phyloP scores from a whole-genome alignment of 352 stramenopile species.

The Lagenidium giganteum region DNA sequence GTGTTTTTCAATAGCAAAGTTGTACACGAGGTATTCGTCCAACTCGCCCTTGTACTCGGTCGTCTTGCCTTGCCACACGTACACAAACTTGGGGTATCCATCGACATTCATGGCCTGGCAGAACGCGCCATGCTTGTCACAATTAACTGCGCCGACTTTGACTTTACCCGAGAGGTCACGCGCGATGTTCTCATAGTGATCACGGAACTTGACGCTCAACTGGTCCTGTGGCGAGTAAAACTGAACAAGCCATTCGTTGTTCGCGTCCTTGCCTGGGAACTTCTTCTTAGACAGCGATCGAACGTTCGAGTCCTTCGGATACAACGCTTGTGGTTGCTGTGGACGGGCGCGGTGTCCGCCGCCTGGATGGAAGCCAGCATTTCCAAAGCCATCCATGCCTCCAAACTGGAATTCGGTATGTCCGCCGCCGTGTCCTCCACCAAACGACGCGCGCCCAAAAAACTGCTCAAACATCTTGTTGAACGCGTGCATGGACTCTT shows the following conservation, averaged over 20 bases:
- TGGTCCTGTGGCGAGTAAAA: conserved; percentile 66
- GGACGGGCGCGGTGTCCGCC: conserved; percentile 5
- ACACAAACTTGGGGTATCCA: conserved; percentile 50
- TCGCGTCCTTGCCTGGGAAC: conserved; percentile 58
- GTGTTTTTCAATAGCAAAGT: conserved; percentile 82
- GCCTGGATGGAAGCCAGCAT: conserved; percentile 21
- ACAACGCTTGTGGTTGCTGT: conserved; percentile 38
- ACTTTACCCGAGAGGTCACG: conserved; percentile 65
- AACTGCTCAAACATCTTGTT: conserved; percentile 89
- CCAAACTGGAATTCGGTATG: conserved; percentile 76
- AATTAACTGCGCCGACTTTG: conserved; percentile 75
- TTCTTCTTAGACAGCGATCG: conserved; percentile 63
- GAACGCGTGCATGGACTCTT: conserved; percentile 67
- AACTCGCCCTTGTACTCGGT: conserved; percentile 52
- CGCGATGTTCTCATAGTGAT: conserved; percentile 57
- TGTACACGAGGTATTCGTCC: conserved; percentile 79
- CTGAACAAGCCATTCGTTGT: conserved; percentile 80
- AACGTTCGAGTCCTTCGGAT: conserved; percentile 55
- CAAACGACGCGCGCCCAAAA: conserved; percentile 42
- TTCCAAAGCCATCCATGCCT: conserved; percentile 76
- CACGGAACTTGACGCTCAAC: conserved; percentile 50
- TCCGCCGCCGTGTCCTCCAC: conserved; percentile 27
- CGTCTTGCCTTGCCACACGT: conserved; percentile 58
- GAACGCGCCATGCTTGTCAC: conserved; percentile 54
- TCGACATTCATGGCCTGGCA: conserved; percentile 36